Evolutionary conservation across 2,329 filamentous ascomycete genomes (phyloP).

Genomic region (Tympanopsis confertula): DNA sequence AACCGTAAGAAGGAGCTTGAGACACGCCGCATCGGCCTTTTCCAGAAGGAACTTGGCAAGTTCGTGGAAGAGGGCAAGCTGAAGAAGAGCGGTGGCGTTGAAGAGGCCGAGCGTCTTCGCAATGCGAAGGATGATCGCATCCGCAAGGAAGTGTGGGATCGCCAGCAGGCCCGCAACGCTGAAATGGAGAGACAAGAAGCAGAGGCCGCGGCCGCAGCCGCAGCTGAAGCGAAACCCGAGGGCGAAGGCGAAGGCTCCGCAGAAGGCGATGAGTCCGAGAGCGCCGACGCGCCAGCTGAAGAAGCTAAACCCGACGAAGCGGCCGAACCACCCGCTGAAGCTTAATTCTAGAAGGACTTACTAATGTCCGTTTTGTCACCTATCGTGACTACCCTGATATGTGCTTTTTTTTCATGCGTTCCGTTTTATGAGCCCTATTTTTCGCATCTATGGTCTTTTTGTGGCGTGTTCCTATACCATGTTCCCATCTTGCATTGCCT

Average conservation of each 20-base stretch:
- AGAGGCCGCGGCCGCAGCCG: background rate
- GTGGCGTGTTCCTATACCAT: too few species aligned
- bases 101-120: slow-evolving; percentile 79
- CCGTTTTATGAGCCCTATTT: too few species aligned
- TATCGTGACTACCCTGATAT: too few species aligned
- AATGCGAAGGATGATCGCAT: slow-evolving; percentile 79
- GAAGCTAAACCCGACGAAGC: too few species aligned
- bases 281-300: background rate
- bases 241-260: background rate
- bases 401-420: too few species aligned
- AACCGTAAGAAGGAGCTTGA: slow-evolving; percentile 79
- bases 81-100: slow-evolving; percentile 91
- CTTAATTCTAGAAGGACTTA: too few species aligned
- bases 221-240: too few species aligned
- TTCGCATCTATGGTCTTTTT: too few species aligned
- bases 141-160: slow-evolving; percentile 66
- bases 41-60: slow-evolving; percentile 71
- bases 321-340: too few species aligned
- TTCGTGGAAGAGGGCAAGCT: slow-evolving; percentile 86
- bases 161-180: slow-evolving; percentile 43
- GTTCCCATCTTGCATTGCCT: too few species aligned
- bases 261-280: background rate
- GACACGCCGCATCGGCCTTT: slow-evolving; percentile 58
- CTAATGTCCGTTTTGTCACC: too few species aligned
- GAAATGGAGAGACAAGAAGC: slow-evolving; percentile 11